Evolutionary conservation across 2,329 filamentous ascomycete species (phyloP).

Genomic region (Dryadomyces quercivorus): DNA sequence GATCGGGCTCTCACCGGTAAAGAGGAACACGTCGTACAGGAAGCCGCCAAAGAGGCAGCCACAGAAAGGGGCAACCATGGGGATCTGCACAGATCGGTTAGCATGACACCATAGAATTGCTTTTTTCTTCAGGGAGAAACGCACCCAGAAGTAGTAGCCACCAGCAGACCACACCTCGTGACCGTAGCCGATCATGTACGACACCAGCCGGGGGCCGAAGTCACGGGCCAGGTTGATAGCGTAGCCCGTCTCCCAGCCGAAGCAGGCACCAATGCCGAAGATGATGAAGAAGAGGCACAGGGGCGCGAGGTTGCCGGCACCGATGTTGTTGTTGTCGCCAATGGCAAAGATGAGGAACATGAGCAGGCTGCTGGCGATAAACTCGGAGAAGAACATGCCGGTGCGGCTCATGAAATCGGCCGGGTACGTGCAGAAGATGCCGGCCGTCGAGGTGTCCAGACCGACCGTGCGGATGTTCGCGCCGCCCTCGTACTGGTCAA

Average conservation of each 20-base stretch:
- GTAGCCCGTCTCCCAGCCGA: conserved; percentile 39
- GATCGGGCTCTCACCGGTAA: conserved; percentile 56
- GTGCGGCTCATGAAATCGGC: conserved; percentile 35
- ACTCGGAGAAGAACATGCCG: conserved; percentile 46
- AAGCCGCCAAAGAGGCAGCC: conserved; percentile 53
- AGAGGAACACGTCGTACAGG: conserved; percentile 56
- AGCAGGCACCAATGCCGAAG: conserved; percentile 39
- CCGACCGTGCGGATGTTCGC: conserved; percentile 19
- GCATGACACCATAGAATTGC: background rate
- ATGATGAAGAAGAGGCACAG: conserved; percentile 33
- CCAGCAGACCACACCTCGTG: conserved; percentile 12
- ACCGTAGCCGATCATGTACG: conserved; percentile 34
- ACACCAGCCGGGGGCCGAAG: conserved; percentile 45
- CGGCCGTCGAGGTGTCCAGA: conserved; percentile 34
- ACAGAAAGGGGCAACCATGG: conserved; percentile 58
- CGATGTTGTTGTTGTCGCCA: conserved; percentile 46
- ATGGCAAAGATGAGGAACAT: conserved; percentile 44
- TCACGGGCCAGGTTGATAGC: conserved; percentile 48
- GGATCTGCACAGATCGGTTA: conserved; percentile 34
- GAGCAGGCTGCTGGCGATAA: conserved; percentile 45
- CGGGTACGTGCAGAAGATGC: conserved; percentile 42
- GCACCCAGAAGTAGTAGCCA: conserved; percentile 13
- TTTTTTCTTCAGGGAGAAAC: background rate
- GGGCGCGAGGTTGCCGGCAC: conserved; percentile 33
- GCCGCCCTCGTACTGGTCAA: conserved; percentile 16